phyloP scores from a whole-genome alignment of 306 rosid species.

The Dicorynia guianensis region DNA sequence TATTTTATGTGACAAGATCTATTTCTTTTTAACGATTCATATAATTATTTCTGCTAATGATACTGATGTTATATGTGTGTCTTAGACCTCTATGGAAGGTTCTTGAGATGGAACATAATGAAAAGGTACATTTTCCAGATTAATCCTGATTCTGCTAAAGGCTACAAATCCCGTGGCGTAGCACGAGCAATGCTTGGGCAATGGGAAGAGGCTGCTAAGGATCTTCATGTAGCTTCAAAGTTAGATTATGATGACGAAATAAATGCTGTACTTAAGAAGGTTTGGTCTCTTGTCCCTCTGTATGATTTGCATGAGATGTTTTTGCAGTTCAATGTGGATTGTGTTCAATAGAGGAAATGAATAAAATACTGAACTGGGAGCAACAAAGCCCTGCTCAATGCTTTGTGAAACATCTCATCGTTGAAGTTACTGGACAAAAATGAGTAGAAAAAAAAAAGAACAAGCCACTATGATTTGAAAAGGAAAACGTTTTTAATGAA shows the following conservation, averaged over 20 bases:
- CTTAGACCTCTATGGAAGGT: background rate
- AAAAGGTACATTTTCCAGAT: constrained; percentile 53
- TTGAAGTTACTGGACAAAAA: background rate
- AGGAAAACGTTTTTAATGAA: background rate
- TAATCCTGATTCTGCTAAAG: constrained; percentile 96
- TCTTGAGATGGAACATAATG: constrained; percentile 12
- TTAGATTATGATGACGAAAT: constrained; percentile 89
- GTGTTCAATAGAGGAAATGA: background rate
- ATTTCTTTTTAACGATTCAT: constrained; percentile 6
- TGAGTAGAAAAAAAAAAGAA: background rate
- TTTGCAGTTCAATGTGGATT: background rate
- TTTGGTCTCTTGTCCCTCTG: constrained; percentile 37
- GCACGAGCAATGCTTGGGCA: constrained; percentile 85
- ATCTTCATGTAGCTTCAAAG: constrained; percentile 88
- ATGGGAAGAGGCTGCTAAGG: constrained; percentile 92
- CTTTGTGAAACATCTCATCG: constrained; percentile 6
- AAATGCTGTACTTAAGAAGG: constrained; percentile 84
- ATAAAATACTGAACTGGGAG: background rate
- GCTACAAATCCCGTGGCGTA: constrained; percentile 88
- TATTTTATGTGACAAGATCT: constrained; percentile 10
- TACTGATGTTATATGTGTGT: background rate
- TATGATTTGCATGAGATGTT: constrained; percentile 8
- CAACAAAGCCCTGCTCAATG: background rate
- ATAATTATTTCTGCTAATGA: background rate
- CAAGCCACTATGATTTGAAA: background rate